Evolutionary conservation across 441 rosid species (phyloP).

Genomic region (Populus trichocarpa): DNA sequence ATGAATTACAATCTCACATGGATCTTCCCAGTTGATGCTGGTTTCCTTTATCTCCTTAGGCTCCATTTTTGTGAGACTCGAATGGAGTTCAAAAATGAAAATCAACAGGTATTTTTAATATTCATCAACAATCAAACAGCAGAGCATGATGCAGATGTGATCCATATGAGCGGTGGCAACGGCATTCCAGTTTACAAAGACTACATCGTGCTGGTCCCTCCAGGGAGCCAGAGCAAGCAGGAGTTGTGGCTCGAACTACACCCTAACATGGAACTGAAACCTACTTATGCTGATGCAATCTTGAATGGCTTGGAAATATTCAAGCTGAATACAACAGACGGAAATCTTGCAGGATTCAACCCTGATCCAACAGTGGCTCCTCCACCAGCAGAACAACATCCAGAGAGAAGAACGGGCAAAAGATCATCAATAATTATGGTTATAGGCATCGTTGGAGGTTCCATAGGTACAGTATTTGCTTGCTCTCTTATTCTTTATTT

Average conservation of each 20-base stretch:
- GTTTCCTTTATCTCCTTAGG: slow-evolving; percentile 36
- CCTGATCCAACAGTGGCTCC: not conserved
- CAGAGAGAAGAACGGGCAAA: not conserved
- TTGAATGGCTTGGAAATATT: slow-evolving; percentile 22
- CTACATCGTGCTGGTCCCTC: too few relatives aligned
- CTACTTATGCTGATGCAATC: slow-evolving; percentile 11
- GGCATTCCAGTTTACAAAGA: too few relatives aligned
- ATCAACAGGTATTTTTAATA: slow-evolving; percentile 19
- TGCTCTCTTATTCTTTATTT: not conserved
- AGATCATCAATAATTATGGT: not conserved
- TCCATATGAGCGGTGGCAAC: too few relatives aligned
- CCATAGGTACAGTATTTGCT: not conserved
- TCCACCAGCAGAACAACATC: not conserved
- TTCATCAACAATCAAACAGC: slow-evolving; percentile 15
- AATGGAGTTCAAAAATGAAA: accelerated
- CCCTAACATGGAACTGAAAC: too few relatives aligned
- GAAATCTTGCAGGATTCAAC: slow-evolving; percentile 9
- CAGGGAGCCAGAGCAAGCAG: too few relatives aligned
- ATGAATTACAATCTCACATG: slow-evolving; percentile 10
- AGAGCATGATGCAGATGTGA: too few relatives aligned
- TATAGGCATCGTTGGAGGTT: not conserved
- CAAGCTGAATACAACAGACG: slow-evolving; percentile 8
- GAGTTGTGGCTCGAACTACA: too few relatives aligned
- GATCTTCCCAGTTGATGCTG: slow-evolving; percentile 33
- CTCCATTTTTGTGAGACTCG: slow-evolving; percentile 48